Evolutionary conservation across 192 early-diverging fungal genomes (phyloP).

Genomic region (Coemansia sp.): DNA sequence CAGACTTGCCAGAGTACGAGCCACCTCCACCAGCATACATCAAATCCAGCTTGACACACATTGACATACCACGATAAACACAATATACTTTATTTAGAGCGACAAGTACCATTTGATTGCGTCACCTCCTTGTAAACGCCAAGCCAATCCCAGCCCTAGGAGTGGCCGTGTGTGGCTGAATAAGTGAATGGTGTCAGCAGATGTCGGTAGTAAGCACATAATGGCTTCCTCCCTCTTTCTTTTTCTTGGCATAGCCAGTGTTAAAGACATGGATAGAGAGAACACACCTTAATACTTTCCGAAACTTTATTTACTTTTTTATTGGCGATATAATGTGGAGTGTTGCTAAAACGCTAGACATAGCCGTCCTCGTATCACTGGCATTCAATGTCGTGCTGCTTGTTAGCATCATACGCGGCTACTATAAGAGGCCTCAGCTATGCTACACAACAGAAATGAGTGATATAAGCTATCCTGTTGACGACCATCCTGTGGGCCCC

Average conservation of each 20-base stretch:
- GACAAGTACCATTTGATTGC: neutral
- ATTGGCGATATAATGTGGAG: slow-evolving; percentile 20
- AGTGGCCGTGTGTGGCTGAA: neutral
- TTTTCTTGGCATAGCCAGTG: neutral
- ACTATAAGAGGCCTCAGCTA: slow-evolving; percentile 5
- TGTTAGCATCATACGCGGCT: slow-evolving; percentile 15
- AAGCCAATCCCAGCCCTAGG: neutral
- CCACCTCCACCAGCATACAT: slow-evolving; percentile 34
- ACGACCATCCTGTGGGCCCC: neutral
- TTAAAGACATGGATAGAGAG: neutral
- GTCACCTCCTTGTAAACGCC: neutral
- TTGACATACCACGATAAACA: neutral
- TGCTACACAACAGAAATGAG: slow-evolving; percentile 25
- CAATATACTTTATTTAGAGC: neutral
- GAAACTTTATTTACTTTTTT: neutral
- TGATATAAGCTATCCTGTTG: slow-evolving; percentile 19
- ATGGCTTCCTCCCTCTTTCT: neutral
- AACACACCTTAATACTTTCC: neutral
- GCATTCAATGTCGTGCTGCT: slow-evolving; percentile 33
- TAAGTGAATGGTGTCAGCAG: neutral
- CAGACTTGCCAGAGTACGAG: slow-evolving; percentile 33
- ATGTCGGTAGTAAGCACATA: neutral
- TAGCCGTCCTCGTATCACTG: slow-evolving; percentile 29
- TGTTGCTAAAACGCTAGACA: slow-evolving; percentile 21
- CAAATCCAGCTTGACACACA: neutral